Percentiles rank a stretch among this genome's conserved stretches.
Evolutionary conservation across 2,329 filamentous ascomycete genomes (phyloP).

Genomic region (Zarea fungicola): DNA sequence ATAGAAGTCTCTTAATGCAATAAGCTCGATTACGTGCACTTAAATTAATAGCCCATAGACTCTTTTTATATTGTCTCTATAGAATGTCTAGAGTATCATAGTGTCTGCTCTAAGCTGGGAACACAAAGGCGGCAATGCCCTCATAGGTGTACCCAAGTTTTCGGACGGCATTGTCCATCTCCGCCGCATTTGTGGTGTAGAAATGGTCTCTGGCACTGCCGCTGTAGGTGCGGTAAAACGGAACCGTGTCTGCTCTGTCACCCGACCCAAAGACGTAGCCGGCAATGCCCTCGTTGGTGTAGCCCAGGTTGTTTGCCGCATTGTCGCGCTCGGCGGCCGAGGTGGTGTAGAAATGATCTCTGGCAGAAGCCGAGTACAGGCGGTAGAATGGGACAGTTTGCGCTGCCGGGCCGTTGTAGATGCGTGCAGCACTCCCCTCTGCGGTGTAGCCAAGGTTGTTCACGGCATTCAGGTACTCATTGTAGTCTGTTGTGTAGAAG

Average conservation of each 20-base stretch:
- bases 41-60: too few species aligned
- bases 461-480: conserved; percentile 12
- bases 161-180: conserved; percentile 9
- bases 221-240: conserved; percentile 9
- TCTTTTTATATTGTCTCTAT: too few species aligned
- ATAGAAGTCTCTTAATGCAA: too few species aligned
- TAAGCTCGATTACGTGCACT: too few species aligned
- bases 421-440: conserved; percentile 2
- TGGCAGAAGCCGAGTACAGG: neutral
- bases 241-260: neutral
- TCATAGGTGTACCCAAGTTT: conserved; percentile 7
- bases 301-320: conserved; percentile 2
- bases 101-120: neutral
- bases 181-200: conserved; percentile 1
- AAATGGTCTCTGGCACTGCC: conserved; percentile 1
- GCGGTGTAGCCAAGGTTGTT: conserved; percentile 4
- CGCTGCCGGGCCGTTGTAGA: neutral
- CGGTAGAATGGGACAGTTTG: conserved; percentile 4
- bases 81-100: too few species aligned
- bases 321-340: conserved; percentile 12
- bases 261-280: neutral
- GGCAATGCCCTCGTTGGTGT: conserved; percentile 10
- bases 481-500: conserved; percentile 12
- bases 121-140: conserved; percentile 4
- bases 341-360: conserved; percentile 13